Conservation (phyloP, 345 rosid genomes). For the Euphorbia pulcherrima region DNA sequence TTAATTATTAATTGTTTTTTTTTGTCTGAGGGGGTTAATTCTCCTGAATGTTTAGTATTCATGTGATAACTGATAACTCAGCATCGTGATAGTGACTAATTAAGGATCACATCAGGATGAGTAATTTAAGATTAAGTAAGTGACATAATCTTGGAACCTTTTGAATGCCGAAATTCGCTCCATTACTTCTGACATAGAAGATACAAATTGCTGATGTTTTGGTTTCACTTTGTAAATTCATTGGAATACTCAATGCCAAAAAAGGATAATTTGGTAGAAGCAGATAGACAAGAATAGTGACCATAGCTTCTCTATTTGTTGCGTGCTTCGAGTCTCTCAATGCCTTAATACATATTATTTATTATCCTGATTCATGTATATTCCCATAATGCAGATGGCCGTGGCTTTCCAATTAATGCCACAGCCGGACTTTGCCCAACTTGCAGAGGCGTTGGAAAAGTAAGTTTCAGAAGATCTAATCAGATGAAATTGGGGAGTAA, state of each 20-base stretch:
- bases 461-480: constrained; percentile 41
- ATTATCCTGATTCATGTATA: constrained; percentile 15
- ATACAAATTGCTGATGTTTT: too few relatives aligned
- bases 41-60: background rate
- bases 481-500: constrained; percentile 23
- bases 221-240: background rate
- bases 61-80: background rate
- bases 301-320: background rate
- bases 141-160: background rate
- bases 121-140: background rate
- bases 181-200: background rate
- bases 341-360: constrained; percentile 3
- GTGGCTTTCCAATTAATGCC: constrained; percentile 65
- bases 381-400: constrained; percentile 57
- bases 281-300: background rate
- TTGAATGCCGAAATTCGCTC: background rate
- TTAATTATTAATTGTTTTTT: too few relatives aligned
- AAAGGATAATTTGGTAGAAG: background rate
- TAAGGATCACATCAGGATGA: background rate
- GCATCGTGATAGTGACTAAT: background rate
- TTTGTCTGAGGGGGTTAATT: background rate
- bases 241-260: background rate
- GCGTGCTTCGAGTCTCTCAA: background rate
- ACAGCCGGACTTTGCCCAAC: constrained; percentile 55
- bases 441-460: constrained; percentile 83